Conservation (phyloP, 2,329 filamentous ascomycete genomes). For the Drechslerella stenobrocha region DNA sequence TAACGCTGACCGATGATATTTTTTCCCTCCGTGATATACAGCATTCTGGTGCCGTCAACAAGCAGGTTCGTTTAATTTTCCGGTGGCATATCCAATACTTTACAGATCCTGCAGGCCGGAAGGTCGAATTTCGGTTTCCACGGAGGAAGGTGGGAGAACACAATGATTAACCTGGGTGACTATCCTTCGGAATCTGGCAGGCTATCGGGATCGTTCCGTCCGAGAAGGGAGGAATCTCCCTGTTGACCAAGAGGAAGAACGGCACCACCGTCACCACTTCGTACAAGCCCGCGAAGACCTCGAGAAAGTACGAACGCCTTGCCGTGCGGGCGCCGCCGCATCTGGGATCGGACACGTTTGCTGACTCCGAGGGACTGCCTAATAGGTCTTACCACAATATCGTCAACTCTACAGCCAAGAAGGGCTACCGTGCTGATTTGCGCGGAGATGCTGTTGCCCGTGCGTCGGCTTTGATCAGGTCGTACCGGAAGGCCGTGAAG, state of each 20-base stretch:
- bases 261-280: slow-evolving; percentile 27
- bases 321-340: background rate
- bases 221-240: slow-evolving; percentile 48
- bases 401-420: slow-evolving; percentile 45
- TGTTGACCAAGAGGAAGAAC: slow-evolving; percentile 46
- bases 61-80: slow-evolving; percentile 29
- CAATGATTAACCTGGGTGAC: slow-evolving; percentile 12
- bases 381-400: slow-evolving; percentile 44
- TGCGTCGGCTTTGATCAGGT: slow-evolving; percentile 45
- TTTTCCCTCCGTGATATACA: slow-evolving; percentile 16
- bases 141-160: background rate
- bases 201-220: slow-evolving; percentile 47
- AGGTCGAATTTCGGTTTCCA: background rate
- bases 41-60: slow-evolving; percentile 45
- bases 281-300: slow-evolving; percentile 46
- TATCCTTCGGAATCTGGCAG: slow-evolving; percentile 26
- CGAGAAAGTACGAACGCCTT: slow-evolving; percentile 32
- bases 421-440: slow-evolving; percentile 45
- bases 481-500: slow-evolving; percentile 44
- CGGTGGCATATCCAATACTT: slow-evolving; percentile 7
- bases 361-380: slow-evolving; percentile 2
- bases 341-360: slow-evolving; percentile 1
- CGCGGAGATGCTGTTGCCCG: slow-evolving; percentile 41
- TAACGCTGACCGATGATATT: slow-evolving; percentile 24
- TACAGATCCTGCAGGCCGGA: slow-evolving; percentile 19